These are phyloP conservation scores for Trichoderma sp. DNA, from an alignment of 2,329 filamentous ascomycete species.

Conservation along the genomic window DNA sequence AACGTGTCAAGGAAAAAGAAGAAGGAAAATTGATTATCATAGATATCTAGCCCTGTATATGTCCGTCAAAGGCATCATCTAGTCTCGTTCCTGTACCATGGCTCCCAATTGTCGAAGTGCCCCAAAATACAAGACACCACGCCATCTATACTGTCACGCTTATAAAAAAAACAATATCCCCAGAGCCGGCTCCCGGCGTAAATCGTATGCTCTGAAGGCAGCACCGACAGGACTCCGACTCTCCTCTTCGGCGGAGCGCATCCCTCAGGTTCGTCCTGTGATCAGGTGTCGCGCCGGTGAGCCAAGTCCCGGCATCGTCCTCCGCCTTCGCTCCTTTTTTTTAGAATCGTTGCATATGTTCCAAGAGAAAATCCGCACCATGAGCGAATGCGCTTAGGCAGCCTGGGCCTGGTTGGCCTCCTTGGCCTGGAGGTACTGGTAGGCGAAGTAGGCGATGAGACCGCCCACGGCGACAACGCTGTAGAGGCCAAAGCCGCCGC, in stretches of 20 bases:
- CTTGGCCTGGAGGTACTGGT: slow-evolving; percentile 76
- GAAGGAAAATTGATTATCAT: slow-evolving; percentile 22
- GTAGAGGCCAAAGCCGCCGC: slow-evolving; percentile 79
- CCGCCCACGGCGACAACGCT: slow-evolving; percentile 78
- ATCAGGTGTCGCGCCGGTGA: slow-evolving; percentile 1
- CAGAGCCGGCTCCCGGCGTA: slow-evolving; percentile 16
- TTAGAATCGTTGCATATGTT: neutral
- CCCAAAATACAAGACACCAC: slow-evolving; percentile 22
- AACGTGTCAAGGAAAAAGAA: slow-evolving; percentile 13
- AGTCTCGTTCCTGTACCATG: slow-evolving; percentile 15
- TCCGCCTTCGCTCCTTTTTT: slow-evolving; percentile 7
- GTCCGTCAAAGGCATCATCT: slow-evolving; percentile 18
- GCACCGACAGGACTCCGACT: slow-evolving; percentile 10
- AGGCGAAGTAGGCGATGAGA: slow-evolving; percentile 74
- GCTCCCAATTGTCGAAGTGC: slow-evolving; percentile 20
- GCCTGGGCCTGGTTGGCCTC: slow-evolving; percentile 44
- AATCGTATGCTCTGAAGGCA: slow-evolving; percentile 2
- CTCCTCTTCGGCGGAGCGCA: slow-evolving; percentile 2
- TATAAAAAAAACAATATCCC: slow-evolving; percentile 22
- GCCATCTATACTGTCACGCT: slow-evolving; percentile 28
- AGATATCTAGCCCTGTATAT: slow-evolving; percentile 28
- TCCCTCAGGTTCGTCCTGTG: neutral
- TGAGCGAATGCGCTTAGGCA: slow-evolving; percentile 10
- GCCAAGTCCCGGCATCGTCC: neutral
- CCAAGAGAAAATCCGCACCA: neutral